Evolutionary conservation across 257 asterid genomes (phyloP).

Genomic region (Mentha longifolia): DNA sequence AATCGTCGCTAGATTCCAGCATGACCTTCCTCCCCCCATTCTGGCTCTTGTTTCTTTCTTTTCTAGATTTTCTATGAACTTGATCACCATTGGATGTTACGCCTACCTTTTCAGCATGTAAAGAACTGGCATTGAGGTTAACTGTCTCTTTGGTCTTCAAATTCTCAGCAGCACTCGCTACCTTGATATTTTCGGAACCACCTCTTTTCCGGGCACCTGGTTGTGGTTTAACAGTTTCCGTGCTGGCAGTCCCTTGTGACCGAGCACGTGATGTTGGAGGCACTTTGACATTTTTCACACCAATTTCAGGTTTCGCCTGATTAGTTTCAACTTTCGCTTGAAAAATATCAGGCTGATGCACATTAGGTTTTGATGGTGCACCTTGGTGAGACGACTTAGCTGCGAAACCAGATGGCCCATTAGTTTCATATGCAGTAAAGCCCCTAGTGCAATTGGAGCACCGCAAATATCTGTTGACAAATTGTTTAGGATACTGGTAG

Average conservation of each 20-base stretch:
- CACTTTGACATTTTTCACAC: conserved; percentile 30
- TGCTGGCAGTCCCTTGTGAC: conserved; percentile 30
- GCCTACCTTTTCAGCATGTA: conserved; percentile 28
- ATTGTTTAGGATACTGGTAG: conserved; percentile 40
- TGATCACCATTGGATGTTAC: conserved; percentile 27
- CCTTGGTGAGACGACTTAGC: conserved; percentile 33
- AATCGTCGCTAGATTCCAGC: conserved; percentile 43
- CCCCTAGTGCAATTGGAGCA: conserved; percentile 46
- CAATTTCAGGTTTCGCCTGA: conserved; percentile 24
- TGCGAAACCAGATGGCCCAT: conserved; percentile 20
- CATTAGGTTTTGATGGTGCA: conserved; percentile 37
- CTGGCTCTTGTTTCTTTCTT: conserved; percentile 35
- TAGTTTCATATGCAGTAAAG: conserved; percentile 41
- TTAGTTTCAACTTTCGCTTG: conserved; percentile 27
- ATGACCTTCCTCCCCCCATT: conserved; percentile 40
- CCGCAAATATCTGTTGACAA: conserved; percentile 33
- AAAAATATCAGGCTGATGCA: conserved; percentile 32
- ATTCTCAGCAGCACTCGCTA: conserved; percentile 32
- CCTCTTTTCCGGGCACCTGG: conserved; percentile 24
- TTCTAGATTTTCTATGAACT: conserved; percentile 19
- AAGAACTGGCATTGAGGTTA: conserved; percentile 7
- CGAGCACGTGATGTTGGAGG: conserved; percentile 28
- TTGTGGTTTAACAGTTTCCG: conserved; percentile 28
- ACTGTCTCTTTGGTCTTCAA: conserved; percentile 31
- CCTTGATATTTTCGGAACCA: conserved; percentile 28